Evolutionary conservation across 441 rosid genomes (phyloP).

Genomic region (Omphalea diandra): DNA sequence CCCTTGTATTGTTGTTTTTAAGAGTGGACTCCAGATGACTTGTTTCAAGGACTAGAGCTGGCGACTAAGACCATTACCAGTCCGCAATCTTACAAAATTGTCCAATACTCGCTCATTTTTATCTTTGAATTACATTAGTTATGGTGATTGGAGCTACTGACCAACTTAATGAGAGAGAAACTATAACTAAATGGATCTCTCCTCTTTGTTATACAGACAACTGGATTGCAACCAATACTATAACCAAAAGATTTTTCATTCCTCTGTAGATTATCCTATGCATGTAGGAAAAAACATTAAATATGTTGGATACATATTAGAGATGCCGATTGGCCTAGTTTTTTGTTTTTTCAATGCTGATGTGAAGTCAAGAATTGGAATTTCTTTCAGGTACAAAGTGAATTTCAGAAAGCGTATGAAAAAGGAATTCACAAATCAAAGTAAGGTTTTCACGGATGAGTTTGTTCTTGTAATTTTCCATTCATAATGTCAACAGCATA

Average conservation of each 20-base stretch:
- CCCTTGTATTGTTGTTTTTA: background rate
- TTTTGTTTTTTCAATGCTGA: background rate
- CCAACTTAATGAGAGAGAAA: background rate
- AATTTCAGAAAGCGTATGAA: slow-evolving; percentile 93
- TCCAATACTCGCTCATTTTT: background rate
- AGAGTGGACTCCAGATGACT: background rate
- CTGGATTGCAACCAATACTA: too few relatives aligned
- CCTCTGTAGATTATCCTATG: background rate
- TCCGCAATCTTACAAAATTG: background rate
- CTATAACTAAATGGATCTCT: background rate
- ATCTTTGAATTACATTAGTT: background rate
- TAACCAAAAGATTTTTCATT: too few relatives aligned
- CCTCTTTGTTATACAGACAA: background rate
- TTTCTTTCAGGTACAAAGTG: slow-evolving; percentile 83
- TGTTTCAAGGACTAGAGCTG: slow-evolving; percentile 3
- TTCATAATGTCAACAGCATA: slow-evolving; percentile 23
- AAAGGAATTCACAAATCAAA: slow-evolving; percentile 83
- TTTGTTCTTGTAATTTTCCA: slow-evolving; percentile 17
- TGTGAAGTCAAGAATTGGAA: slow-evolving; percentile 7
- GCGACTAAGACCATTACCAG: background rate
- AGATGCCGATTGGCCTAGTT: background rate
- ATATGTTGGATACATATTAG: background rate
- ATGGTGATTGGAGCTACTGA: background rate
- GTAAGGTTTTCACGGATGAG: slow-evolving; percentile 42
- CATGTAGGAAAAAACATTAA: background rate